Conservation (phyloP, 805 yeast species). For the Candida xyloterini region DNA sequence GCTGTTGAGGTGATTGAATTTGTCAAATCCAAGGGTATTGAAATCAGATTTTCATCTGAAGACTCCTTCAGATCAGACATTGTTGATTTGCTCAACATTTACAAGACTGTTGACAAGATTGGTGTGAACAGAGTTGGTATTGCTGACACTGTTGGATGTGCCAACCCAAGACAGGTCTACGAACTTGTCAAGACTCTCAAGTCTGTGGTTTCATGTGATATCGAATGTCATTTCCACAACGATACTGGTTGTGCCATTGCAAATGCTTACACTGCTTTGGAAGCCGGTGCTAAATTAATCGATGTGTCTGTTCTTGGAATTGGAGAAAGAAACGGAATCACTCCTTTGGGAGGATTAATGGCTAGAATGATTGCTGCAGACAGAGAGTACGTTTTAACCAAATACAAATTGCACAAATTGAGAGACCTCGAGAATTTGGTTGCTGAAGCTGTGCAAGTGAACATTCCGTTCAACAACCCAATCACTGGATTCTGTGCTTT, state of each 20-base stretch:
- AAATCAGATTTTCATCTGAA: conserved; percentile 56
- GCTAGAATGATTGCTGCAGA: conserved; percentile 63
- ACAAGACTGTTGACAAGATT: conserved; percentile 58
- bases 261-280: conserved; percentile 60
- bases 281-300: conserved; percentile 58
- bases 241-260: conserved; percentile 66
- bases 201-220: conserved; percentile 56
- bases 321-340: conserved; percentile 63
- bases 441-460: conserved; percentile 57
- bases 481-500: conserved; percentile 64
- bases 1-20: conserved; percentile 59
- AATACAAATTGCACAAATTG: conserved; percentile 52
- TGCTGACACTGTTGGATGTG: conserved; percentile 64
- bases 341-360: conserved; percentile 60
- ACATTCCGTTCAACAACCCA: conserved; percentile 60
- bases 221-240: conserved; percentile 61
- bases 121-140: conserved; percentile 63
- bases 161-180: conserved; percentile 61
- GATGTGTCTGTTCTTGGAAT: conserved; percentile 60
- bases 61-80: conserved; percentile 61
- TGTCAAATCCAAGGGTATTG: conserved; percentile 58
- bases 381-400: conserved; percentile 55
- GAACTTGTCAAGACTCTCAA: conserved; percentile 57
- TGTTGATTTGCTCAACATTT: conserved; percentile 56
- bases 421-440: conserved; percentile 58